phyloP scores from a whole-genome alignment of 1,284 basidiomycete genomes.

The Meira nashicola region DNA sequence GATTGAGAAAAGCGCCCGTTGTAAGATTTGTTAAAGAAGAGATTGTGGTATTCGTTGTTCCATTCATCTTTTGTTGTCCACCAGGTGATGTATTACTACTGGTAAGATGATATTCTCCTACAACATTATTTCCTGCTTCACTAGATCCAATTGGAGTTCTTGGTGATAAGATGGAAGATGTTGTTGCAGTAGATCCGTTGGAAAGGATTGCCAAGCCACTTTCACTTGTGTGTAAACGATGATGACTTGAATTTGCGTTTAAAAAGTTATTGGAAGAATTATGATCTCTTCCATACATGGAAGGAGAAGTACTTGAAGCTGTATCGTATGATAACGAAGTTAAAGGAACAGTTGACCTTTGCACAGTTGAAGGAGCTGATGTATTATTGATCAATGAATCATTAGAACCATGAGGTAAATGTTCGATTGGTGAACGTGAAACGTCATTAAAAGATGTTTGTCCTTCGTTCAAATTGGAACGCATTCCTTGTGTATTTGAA shows the following conservation, averaged over 20 bases:
- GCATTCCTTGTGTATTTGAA: too few species aligned
- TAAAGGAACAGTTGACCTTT: neutral
- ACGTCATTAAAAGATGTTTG: too few species aligned
- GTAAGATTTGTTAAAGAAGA: neutral
- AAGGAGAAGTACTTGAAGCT: neutral
- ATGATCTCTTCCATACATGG: neutral
- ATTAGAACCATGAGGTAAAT: neutral
- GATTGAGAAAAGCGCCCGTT: slow-evolving; percentile 3
- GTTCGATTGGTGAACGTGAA: neutral
- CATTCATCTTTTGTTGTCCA: slow-evolving; percentile 1
- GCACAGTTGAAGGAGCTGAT: slow-evolving; percentile 1
- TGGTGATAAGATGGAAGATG: slow-evolving; percentile 18
- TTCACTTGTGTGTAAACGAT: slow-evolving; percentile 31
- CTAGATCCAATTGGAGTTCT: slow-evolving; percentile 23
- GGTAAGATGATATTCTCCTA: neutral
- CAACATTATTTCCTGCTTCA: neutral
- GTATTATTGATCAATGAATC: neutral
- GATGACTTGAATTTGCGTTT: slow-evolving; percentile 10
- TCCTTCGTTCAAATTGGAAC: too few species aligned
- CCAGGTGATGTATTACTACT: slow-evolving; percentile 10
- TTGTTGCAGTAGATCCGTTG: slow-evolving; percentile 19
- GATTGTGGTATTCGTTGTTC: slow-evolving; percentile 9
- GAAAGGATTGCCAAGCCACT: slow-evolving; percentile 23
- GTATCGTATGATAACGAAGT: neutral
- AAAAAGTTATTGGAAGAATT: slow-evolving; percentile 12